These are phyloP conservation scores for Stylonectria norvegica DNA, from an alignment of 2,329 filamentous ascomycete genomes.

Conservation along the genomic window DNA sequence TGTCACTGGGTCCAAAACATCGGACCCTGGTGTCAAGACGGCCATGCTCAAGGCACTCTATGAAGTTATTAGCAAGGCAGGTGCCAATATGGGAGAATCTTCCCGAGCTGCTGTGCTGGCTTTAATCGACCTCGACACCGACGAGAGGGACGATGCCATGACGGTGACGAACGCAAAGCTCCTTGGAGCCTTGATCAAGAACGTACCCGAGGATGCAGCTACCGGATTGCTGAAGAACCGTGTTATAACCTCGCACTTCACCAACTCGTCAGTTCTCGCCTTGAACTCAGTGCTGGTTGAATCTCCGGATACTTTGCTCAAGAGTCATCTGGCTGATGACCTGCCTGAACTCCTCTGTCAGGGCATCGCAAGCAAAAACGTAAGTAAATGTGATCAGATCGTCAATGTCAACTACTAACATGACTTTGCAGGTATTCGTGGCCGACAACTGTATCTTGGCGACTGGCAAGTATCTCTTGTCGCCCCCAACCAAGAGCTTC, in stretches of 20 bases:
- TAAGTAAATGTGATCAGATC: constrained; percentile 43
- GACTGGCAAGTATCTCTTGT: constrained; percentile 83
- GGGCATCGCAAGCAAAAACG: constrained; percentile 73
- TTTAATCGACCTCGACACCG: constrained; percentile 81
- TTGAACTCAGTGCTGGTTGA: constrained; percentile 88
- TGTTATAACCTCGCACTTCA: constrained; percentile 74
- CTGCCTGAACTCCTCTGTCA: constrained; percentile 73
- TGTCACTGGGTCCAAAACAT: constrained; percentile 90
- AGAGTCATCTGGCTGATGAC: constrained; percentile 65
- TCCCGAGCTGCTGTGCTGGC: constrained; percentile 82
- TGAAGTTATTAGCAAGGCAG: constrained; percentile 93
- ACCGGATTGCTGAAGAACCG: constrained; percentile 60
- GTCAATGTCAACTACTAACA: neutral
- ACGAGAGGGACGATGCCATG: constrained; percentile 72
- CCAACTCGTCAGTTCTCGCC: constrained; percentile 74
- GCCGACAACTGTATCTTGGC: constrained; percentile 86
- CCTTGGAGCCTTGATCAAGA: constrained; percentile 84
- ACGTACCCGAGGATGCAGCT: constrained; percentile 71
- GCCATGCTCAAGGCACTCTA: constrained; percentile 97
- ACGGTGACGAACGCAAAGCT: constrained; percentile 87
- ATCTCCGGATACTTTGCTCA: constrained; percentile 66
- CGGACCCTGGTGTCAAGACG: constrained; percentile 78
- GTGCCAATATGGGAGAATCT: constrained; percentile 87
- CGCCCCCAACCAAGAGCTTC: constrained; percentile 64
- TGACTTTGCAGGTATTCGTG: constrained; percentile 63